Evolutionary conservation across 1,284 basidiomycete species (phyloP).

Genomic region (Cryptococcus hybrid): DNA sequence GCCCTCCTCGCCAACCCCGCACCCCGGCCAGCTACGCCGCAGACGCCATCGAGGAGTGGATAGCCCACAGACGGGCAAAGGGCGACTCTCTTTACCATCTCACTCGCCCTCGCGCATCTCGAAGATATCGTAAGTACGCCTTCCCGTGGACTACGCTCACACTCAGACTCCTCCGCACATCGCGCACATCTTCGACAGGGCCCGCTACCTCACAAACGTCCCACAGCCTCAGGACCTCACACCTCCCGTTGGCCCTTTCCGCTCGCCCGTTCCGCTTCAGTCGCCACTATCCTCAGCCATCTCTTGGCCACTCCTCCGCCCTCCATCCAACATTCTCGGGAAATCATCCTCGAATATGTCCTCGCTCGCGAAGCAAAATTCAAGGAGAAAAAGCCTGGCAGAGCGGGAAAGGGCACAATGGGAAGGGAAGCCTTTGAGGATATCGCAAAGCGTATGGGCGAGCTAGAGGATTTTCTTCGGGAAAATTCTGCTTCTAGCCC

Average conservation of each 20-base stretch:
- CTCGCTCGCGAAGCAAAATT: slow-evolving; percentile 37
- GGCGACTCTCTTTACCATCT: slow-evolving; percentile 46
- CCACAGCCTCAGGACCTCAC: slow-evolving; percentile 44
- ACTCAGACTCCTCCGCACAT: slow-evolving; percentile 34
- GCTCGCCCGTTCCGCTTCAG: slow-evolving; percentile 31
- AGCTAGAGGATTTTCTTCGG: slow-evolving; percentile 42
- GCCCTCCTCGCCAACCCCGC: slow-evolving; percentile 7
- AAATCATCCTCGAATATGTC: slow-evolving; percentile 48
- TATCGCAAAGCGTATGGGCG: slow-evolving; percentile 34
- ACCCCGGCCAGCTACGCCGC: slow-evolving; percentile 12
- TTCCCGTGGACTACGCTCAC: background rate
- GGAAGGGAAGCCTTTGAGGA: slow-evolving; percentile 44
- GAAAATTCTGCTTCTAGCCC: slow-evolving; percentile 4
- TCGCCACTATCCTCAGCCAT: slow-evolving; percentile 34
- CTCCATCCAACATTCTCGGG: slow-evolving; percentile 39
- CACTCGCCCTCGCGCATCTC: slow-evolving; percentile 34
- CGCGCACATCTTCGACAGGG: slow-evolving; percentile 36
- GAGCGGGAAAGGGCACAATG: slow-evolving; percentile 47
- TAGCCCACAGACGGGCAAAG: slow-evolving; percentile 35
- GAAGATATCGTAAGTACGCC: slow-evolving; percentile 28
- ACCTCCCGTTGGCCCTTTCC: slow-evolving; percentile 39
- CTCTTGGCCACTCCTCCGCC: slow-evolving; percentile 36
- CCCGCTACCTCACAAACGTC: slow-evolving; percentile 44
- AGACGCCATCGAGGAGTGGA: slow-evolving; percentile 44
- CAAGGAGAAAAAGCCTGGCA: slow-evolving; percentile 37